Base-by-base conservation (phyloP, 805 yeast genomes). In the Yueomyces sp. region DNA sequence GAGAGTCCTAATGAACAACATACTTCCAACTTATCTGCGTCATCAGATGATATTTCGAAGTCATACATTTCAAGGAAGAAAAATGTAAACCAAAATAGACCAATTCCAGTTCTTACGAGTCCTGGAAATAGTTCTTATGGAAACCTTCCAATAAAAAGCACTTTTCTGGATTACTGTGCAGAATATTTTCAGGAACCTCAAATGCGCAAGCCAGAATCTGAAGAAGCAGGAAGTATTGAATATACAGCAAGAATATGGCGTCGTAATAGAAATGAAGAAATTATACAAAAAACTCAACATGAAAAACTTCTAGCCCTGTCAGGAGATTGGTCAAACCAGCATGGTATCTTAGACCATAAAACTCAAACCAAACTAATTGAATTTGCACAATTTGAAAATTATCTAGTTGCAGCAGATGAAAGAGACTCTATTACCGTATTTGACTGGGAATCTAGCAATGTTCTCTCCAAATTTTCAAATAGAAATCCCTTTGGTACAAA, bases 111-210 rank as follows among this genome's bases (percentile, higher is more conserved):
- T 34, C 8, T 6, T 11, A 34, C 6, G 1, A 7, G n/a, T 11
- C 37, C 37, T 7, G 8, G 8, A 9, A 6, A 9, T 7, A 5
- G 5, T 7, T 11, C 26, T 34, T 11, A 7, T 34, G n/a, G n/a
- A 9, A 34, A 34, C 26, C 5, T 81, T 3, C 82, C 85, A 1
- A 58, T 76, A 8, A 67, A 68, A 4, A 79, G 85, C 7, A 74
- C 76, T 5, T 81, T 84, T 52, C 73, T 83, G 48, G 84, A 80
- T 42, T 84, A 81, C 60, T 76, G 83, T 52, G 57, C 85, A 46
- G 98, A 92, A 59, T 88, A 87, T 56, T 92, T 90, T 66, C 95
- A 88, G 55, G 97, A 88, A 56, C 96, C 98, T 0, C 97, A 90
- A 57, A 81, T 88, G 81, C 78, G 85, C 8, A 79, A 77, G 45